Evolutionary conservation across 1,139 yeast species (phyloP).

Genomic region (Torulaspora pretoriensis): DNA sequence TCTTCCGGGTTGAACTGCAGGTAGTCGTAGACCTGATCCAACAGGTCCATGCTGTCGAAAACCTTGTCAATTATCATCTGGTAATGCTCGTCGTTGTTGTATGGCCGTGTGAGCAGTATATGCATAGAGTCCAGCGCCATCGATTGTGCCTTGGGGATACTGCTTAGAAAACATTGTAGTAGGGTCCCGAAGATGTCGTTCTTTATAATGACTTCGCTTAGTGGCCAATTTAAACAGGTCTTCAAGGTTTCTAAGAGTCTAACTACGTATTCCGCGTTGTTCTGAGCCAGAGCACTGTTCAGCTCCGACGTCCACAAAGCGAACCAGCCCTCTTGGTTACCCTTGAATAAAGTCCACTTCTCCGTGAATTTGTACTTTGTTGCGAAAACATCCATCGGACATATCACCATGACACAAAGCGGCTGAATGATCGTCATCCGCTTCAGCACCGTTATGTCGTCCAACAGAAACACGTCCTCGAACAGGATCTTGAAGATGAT

Average conservation of each 20-base stretch:
- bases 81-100: conserved; percentile 66
- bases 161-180: conserved; percentile 57
- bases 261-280: conserved; percentile 49
- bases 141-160: conserved; percentile 64
- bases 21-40: conserved; percentile 60
- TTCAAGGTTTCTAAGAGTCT: conserved; percentile 78
- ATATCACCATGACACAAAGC: conserved; percentile 74
- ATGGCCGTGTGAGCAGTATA: conserved; percentile 79
- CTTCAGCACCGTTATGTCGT: conserved; percentile 83
- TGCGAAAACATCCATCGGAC: conserved; percentile 63
- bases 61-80: conserved; percentile 75
- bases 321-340: conserved; percentile 83
- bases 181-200: conserved; percentile 68
- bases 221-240: conserved; percentile 88
- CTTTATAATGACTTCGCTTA: conserved; percentile 65
- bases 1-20: conserved; percentile 61
- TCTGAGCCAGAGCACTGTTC: conserved; percentile 46
- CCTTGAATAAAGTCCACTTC: conserved; percentile 55
- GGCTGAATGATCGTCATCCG: conserved; percentile 77
- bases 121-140: conserved; percentile 90
- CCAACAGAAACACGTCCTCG: conserved; percentile 90
- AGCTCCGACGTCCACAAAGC: conserved; percentile 65
- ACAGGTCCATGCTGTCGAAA: conserved; percentile 67
- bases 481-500: conserved; percentile 79
- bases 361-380: conserved; percentile 70